Percentiles rank a stretch among this genome's conserved stretches.
These are phyloP conservation scores for Xylaria sp. DNA, from an alignment of 2,329 filamentous ascomycete genomes.

Conservation along the genomic window DNA sequence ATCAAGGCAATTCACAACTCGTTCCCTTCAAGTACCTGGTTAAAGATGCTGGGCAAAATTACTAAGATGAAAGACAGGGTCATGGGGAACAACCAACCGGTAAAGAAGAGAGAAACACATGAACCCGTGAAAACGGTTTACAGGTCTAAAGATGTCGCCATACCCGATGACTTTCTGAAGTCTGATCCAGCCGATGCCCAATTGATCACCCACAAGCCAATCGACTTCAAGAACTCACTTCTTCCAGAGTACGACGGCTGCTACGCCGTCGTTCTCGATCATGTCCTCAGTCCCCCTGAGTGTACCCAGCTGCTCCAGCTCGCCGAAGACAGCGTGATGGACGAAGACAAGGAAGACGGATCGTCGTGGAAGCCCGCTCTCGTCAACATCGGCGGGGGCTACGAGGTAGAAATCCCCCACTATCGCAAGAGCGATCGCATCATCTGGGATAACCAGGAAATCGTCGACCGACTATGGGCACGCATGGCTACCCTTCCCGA, in stretches of 20 bases:
- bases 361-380: constrained; percentile 73
- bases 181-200: constrained; percentile 54
- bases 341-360: constrained; percentile 50
- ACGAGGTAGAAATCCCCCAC: constrained; percentile 65
- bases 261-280: constrained; percentile 72
- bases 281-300: constrained; percentile 70
- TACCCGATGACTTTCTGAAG: constrained; percentile 59
- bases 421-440: constrained; percentile 79
- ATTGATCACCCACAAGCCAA: constrained; percentile 57
- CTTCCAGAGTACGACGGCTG: constrained; percentile 63
- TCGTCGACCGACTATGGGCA: constrained; percentile 71
- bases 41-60: constrained; percentile 23
- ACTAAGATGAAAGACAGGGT: constrained; percentile 8
- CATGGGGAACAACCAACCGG: background rate
- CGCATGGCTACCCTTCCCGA: constrained; percentile 61
- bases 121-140: constrained; percentile 47
- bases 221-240: constrained; percentile 63
- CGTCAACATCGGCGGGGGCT: constrained; percentile 71
- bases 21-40: background rate
- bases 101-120: background rate
- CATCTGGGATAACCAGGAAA: constrained; percentile 73
- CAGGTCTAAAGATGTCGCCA: constrained; percentile 50
- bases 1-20: background rate
- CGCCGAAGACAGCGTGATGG: constrained; percentile 63
- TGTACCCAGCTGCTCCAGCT: constrained; percentile 64